phyloP scores from a whole-genome alignment of 345 rosid species.

The Aegle marmelos region DNA sequence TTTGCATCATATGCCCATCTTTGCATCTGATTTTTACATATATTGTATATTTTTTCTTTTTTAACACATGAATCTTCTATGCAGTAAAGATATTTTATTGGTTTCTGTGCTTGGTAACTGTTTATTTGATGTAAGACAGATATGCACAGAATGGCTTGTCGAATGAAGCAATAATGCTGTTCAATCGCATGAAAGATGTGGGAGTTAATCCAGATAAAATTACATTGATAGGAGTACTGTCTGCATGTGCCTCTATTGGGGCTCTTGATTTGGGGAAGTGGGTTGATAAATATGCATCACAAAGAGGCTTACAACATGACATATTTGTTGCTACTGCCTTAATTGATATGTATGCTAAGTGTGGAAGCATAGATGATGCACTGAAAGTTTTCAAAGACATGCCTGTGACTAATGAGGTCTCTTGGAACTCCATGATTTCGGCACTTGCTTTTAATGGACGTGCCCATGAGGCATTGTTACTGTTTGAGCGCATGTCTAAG shows the following conservation, averaged over 20 bases:
- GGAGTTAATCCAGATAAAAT: conserved; percentile 46
- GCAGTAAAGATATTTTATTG: background rate
- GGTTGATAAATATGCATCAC: conserved; percentile 48
- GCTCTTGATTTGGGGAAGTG: conserved; percentile 72
- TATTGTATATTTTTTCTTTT: background rate
- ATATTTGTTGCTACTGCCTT: conserved; percentile 69
- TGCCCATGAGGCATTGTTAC: conserved; percentile 57
- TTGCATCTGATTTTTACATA: background rate
- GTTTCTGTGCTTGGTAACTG: conserved; percentile 2
- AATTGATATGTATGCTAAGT: conserved; percentile 88
- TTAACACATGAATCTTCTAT: background rate
- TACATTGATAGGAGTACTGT: conserved; percentile 56
- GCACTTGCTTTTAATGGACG: conserved; percentile 80
- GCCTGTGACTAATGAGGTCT: conserved; percentile 70
- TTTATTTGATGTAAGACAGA: conserved; percentile 30
- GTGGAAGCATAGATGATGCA: conserved; percentile 71
- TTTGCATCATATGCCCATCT: background rate
- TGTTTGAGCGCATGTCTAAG: conserved; percentile 52
- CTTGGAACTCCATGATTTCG: conserved; percentile 91
- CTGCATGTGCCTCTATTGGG: conserved; percentile 82
- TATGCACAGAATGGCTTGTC: conserved; percentile 86
- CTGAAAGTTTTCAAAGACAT: conserved; percentile 61
- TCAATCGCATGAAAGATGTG: conserved; percentile 45
- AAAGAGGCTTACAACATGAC: conserved; percentile 44
- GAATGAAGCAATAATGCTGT: conserved; percentile 59